Evolutionary conservation across 2,329 filamentous ascomycete genomes (phyloP).

Genomic region (Xylariaceae sp.): DNA sequence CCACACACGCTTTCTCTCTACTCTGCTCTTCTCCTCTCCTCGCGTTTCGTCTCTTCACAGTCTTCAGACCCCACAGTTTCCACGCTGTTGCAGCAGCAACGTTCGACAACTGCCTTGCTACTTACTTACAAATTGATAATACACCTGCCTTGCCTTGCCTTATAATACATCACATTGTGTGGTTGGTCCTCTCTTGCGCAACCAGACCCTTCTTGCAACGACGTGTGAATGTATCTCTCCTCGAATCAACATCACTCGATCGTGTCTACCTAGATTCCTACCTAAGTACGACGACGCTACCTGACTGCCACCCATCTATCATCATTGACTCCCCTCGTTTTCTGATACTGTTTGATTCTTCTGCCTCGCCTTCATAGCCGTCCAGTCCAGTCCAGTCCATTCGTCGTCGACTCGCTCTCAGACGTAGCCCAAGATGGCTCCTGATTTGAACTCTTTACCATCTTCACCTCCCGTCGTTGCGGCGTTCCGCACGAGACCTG

Average conservation of each 20-base stretch:
- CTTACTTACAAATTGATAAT: no score
- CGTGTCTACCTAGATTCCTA: not conserved
- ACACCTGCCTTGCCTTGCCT: no score
- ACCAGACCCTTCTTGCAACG: not conserved
- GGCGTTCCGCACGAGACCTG: conserved; percentile 35
- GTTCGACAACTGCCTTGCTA: no score
- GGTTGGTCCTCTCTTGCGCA: not conserved
- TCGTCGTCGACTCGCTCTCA: not conserved
- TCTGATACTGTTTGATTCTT: not conserved
- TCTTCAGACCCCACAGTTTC: no score
- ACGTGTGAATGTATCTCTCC: not conserved
- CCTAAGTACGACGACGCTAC: not conserved
- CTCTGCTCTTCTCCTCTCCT: no score
- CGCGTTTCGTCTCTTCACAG: no score
- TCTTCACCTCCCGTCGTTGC: conserved; percentile 37
- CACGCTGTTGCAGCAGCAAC: no score
- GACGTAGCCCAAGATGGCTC: conserved; percentile 38
- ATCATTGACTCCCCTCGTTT: not conserved
- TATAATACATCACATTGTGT: no score
- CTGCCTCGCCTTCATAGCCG: not conserved
- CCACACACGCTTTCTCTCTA: no score
- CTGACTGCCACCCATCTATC: not conserved
- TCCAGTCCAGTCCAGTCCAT: not conserved
- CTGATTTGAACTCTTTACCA: conserved; percentile 56
- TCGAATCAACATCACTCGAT: not conserved